Base-by-base conservation (phyloP, 768 basidiomycete species). In the Mycena olivaceomarginata region DNA sequence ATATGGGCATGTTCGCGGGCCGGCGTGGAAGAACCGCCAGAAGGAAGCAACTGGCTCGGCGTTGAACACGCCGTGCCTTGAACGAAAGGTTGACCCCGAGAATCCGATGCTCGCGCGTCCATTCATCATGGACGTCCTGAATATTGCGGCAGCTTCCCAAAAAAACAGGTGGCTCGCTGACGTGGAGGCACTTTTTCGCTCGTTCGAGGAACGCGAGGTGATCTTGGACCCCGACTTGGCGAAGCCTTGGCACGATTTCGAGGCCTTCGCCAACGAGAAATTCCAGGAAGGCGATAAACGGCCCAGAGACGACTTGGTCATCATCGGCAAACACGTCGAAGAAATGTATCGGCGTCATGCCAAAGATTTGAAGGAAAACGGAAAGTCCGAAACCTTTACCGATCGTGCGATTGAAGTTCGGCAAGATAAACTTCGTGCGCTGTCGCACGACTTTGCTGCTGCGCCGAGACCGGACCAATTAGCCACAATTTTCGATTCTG, bases 341-440 rank as follows among this genome's bases (percentile, higher is more conserved):
- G 63, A 41, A 1, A 77, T 88, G 60, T 83, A 82, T 45, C 66
- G 62, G 15, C 75, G 82, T 22, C 83, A 88, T 67, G 56, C 75
- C 11, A 51, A 70, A 11, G 74, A 77, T 4, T 69, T 80, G 3
- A 78, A 67, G 6, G 15, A 45, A 1, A 45, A 15, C 43, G 15
- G 31, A 31, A 31, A 31, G 31, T 31, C 18, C 20, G 20, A 53
- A 20, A n/a, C 45, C 5, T 91, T 91, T 79, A 88, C 88, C 3
- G 75, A 76, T 0, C 81, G 82, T 8, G 80, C 83, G 1, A 92
- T 92, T 66, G 87, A 90, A 77, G 64, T 65, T 12, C 86, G 91
- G 9, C 92, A 92, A 76, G 90, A 93, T 74, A 79, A 83, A 13
- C 81, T 91, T 7, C 88, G 91, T 20, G 63, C 74, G 5, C 78